Evolutionary conservation across 179 eudicot genomes (phyloP).

Genomic region (Amaranthus tricolor): DNA sequence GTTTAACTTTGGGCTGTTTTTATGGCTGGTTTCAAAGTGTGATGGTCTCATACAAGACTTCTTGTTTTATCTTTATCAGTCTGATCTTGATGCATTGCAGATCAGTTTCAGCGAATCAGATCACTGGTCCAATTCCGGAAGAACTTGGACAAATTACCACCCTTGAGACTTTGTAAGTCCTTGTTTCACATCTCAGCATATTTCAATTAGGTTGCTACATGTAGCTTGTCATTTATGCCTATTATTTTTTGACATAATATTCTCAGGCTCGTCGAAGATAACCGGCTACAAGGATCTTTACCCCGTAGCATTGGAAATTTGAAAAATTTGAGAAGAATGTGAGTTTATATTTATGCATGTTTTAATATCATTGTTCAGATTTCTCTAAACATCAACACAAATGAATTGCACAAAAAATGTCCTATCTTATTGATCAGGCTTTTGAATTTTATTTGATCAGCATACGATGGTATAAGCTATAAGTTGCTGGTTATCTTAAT

Average conservation of each 20-base stretch:
- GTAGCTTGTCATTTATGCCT: background rate
- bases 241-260: background rate
- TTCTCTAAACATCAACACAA: background rate
- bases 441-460: too few species aligned
- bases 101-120: constrained; percentile 51
- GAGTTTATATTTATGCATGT: constrained; percentile 27
- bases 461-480: too few species aligned
- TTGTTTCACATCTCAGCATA: background rate
- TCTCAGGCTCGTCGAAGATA: constrained; percentile 58
- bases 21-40: background rate
- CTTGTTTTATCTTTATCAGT: background rate
- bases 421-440: too few species aligned
- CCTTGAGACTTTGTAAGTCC: constrained; percentile 61
- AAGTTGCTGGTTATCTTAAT: background rate
- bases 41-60: too few species aligned
- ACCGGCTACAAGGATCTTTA: constrained; percentile 60
- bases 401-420: too few species aligned
- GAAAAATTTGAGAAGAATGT: constrained; percentile 58
- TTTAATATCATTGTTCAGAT: background rate
- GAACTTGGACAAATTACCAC: constrained; percentile 67
- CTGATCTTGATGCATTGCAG: constrained; percentile 27
- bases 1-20: too few species aligned
- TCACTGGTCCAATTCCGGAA: constrained; percentile 59
- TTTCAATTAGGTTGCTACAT: background rate
- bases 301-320: constrained; percentile 66